These are phyloP conservation scores for Paraconiothyrium brasiliense DNA, from an alignment of 2,329 filamentous ascomycete species.

Conservation along the genomic window DNA sequence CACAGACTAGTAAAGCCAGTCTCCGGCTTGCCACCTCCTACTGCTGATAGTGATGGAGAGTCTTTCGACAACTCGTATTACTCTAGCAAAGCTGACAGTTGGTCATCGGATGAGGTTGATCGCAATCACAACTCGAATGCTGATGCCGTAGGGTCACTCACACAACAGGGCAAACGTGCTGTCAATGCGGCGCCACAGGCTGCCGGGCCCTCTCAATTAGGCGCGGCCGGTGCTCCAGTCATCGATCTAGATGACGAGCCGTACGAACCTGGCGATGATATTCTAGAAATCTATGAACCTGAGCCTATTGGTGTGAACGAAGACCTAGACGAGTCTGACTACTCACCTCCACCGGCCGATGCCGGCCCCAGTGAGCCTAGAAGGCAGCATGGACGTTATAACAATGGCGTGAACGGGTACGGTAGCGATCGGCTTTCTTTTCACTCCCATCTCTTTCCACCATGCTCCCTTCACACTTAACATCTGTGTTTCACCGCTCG, in stretches of 20 bases:
- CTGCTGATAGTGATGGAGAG: slow-evolving; percentile 74
- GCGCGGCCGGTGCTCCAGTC: slow-evolving; percentile 34
- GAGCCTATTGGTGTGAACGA: slow-evolving; percentile 38
- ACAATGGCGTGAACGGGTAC: slow-evolving; percentile 43
- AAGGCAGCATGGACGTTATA: slow-evolving; percentile 36
- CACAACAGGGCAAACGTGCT: slow-evolving; percentile 33
- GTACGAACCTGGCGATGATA: slow-evolving; percentile 51
- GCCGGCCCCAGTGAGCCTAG: slow-evolving; percentile 36
- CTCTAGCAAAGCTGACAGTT: slow-evolving; percentile 88
- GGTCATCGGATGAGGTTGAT: slow-evolving; percentile 63
- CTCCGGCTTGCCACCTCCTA: slow-evolving; percentile 63
- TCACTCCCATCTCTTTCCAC: slow-evolving; percentile 34
- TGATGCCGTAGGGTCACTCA: slow-evolving; percentile 43
- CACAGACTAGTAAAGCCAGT: slow-evolving; percentile 76
- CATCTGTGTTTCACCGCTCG: slow-evolving; percentile 21
- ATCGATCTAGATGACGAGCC: slow-evolving; percentile 50
- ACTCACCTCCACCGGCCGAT: slow-evolving; percentile 58
- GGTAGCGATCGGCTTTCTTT: slow-evolving; percentile 25
- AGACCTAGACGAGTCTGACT: slow-evolving; percentile 53
- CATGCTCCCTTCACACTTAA: slow-evolving; percentile 13
- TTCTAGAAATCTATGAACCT: slow-evolving; percentile 49
- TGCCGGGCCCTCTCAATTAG: slow-evolving; percentile 27
- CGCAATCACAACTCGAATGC: slow-evolving; percentile 38
- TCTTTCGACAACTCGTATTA: slow-evolving; percentile 96
- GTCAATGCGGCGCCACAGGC: slow-evolving; percentile 26